phyloP scores from a whole-genome alignment of 306 rosid species.

The Prunus salicina region DNA sequence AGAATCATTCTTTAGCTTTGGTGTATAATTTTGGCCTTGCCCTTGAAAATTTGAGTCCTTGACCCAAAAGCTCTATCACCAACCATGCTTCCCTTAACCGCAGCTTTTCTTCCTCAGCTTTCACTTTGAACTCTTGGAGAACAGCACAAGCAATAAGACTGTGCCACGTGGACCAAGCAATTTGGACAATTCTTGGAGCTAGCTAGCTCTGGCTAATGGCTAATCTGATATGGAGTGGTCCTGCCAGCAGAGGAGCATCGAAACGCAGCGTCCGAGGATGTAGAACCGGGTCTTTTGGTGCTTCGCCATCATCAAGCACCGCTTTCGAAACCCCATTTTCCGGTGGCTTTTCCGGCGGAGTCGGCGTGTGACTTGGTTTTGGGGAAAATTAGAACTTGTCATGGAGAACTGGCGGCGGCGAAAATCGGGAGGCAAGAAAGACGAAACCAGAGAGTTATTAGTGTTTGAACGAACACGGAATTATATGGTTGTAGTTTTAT shows the following conservation, averaged over 20 bases:
- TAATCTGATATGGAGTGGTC: slow-evolving; percentile 44
- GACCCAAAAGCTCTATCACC: neutral
- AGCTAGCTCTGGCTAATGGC: neutral
- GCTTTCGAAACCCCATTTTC: slow-evolving; percentile 37
- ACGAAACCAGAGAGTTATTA: neutral
- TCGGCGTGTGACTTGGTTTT: neutral
- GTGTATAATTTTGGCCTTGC: neutral
- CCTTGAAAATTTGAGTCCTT: neutral
- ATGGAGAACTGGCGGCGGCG: slow-evolving; percentile 1
- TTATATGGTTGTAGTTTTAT: neutral
- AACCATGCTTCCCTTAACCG: neutral
- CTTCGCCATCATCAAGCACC: slow-evolving; percentile 42
- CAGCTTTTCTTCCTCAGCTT: neutral
- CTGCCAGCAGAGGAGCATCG: slow-evolving; percentile 64
- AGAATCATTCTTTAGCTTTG: neutral
- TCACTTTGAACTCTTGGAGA: neutral
- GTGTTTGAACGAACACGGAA: neutral
- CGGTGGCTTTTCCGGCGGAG: slow-evolving; percentile 12
- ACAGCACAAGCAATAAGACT: neutral
- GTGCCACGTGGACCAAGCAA: neutral
- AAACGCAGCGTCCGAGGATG: slow-evolving; percentile 54
- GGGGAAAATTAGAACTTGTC: neutral
- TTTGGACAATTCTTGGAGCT: neutral
- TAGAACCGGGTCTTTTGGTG: slow-evolving; percentile 61
- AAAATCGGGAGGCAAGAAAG: neutral